These are phyloP conservation scores for Ganoderma sinense DNA, from an alignment of 1,284 basidiomycete genomes.

Conservation along the genomic window DNA sequence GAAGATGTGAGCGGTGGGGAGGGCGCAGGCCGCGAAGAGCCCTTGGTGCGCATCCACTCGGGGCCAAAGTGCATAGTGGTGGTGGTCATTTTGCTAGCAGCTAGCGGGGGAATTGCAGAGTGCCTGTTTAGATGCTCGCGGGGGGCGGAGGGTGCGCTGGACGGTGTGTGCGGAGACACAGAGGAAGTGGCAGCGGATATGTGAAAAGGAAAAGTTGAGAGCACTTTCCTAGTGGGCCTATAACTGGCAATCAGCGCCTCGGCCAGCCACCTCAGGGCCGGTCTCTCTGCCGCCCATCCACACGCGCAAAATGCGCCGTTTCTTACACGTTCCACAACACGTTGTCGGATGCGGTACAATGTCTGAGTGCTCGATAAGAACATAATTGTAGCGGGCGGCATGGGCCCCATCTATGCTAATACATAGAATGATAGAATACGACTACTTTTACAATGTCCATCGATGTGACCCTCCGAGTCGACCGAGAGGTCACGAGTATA, in stretches of 20 bases:
- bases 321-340: conserved; percentile 22
- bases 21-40: conserved; percentile 60
- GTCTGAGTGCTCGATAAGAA: not conserved
- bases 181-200: conserved; percentile 27
- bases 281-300: conserved; percentile 21
- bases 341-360: not conserved
- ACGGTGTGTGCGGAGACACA: conserved; percentile 29
- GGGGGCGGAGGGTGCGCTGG: conserved; percentile 15
- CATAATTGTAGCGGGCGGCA: not conserved
- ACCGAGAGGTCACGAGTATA: conserved; percentile 38
- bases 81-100: conserved; percentile 63
- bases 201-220: conserved; percentile 35
- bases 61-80: conserved; percentile 86
- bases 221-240: conserved; percentile 3
- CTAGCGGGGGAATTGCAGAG: conserved; percentile 10
- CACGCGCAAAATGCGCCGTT: conserved; percentile 20
- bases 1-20: conserved; percentile 59
- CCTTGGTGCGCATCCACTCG: conserved; percentile 88
- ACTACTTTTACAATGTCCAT: conserved; percentile 29
- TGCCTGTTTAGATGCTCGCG: conserved; percentile 17
- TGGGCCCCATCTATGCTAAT: conserved; percentile 6
- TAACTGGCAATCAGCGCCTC: conserved; percentile 29
- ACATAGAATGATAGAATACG: conserved; percentile 24
- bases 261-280: conserved; percentile 36
- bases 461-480: not conserved